Conservation (phyloP, 352 stramenopile species). For the Ophiocytium majus region DNA sequence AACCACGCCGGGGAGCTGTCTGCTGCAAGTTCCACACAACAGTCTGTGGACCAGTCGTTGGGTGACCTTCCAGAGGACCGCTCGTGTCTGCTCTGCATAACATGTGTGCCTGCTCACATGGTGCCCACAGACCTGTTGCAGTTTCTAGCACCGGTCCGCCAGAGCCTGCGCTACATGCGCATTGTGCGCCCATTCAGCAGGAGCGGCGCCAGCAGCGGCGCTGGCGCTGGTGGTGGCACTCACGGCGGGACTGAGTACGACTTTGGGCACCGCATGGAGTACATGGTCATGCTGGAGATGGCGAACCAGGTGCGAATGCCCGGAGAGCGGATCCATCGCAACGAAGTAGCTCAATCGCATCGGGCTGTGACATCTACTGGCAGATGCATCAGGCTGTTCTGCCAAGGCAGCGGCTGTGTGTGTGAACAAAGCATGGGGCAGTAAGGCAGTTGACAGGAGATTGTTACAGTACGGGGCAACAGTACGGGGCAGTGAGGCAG, state of each 20-base stretch:
- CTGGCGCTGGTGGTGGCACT: neutral
- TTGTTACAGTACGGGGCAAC: too few species aligned
- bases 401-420: too few species aligned
- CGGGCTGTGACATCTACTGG: too few species aligned
- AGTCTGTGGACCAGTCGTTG: neutral
- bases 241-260: neutral
- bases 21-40: constrained; percentile 6
- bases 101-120: constrained; percentile 56
- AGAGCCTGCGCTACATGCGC: constrained; percentile 43
- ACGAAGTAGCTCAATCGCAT: too few species aligned
- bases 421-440: too few species aligned
- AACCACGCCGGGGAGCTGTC: neutral
- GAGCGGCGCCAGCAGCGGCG: constrained; percentile 22
- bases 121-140: constrained; percentile 56
- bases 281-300: constrained; percentile 58
- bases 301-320: constrained; percentile 33
- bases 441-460: too few species aligned
- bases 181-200: constrained; percentile 50
- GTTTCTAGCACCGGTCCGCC: constrained; percentile 54
- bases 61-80: constrained; percentile 35
- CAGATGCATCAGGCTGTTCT: too few species aligned
- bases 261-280: constrained; percentile 27
- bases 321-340: too few species aligned
- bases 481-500: too few species aligned
- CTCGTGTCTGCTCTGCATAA: constrained; percentile 47